A percentile compares a stretch with the other conserved stretches of the same genome.
Conservation (phyloP, 2,329 filamentous ascomycete genomes). For the Aspergillus clavatus region DNA sequence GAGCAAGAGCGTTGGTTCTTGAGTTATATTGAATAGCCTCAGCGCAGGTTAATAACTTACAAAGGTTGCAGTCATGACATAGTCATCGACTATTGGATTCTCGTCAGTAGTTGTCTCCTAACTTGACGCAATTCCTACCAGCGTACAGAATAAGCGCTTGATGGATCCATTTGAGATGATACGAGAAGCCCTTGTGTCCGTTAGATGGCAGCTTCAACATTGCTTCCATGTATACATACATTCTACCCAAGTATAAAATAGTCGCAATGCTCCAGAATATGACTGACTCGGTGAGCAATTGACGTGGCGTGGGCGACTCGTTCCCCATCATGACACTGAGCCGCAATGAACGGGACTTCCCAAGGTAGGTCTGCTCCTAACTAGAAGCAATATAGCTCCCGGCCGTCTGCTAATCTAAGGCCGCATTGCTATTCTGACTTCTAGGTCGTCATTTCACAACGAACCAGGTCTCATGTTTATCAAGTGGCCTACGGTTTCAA, state of each 20-base stretch:
- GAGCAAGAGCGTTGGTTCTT: background rate
- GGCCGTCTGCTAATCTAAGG: background rate
- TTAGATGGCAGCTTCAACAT: conserved; percentile 2
- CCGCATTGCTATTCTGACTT: background rate
- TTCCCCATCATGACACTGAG: conserved; percentile 22
- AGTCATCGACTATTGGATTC: conserved; percentile 30
- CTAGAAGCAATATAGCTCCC: background rate
- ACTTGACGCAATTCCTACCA: background rate
- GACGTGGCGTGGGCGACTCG: conserved; percentile 25
- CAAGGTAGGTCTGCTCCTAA: background rate
- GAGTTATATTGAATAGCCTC: background rate
- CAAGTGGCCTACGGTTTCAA: background rate
- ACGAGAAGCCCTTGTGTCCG: conserved; percentile 10
- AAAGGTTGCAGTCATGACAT: conserved; percentile 35
- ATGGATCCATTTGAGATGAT: conserved; percentile 25
- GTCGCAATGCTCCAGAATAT: conserved; percentile 29
- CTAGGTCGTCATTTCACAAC: background rate
- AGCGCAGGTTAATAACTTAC: conserved; percentile 21
- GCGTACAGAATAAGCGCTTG: conserved; percentile 26
- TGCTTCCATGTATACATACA: conserved; percentile 19
- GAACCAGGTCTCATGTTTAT: background rate
- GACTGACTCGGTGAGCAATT: conserved; percentile 26
- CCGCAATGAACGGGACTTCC: background rate
- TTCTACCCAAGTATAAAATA: conserved; percentile 25
- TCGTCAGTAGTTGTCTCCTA: background rate